Evolutionary conservation across 192 early-diverging fungal species (phyloP), one percentile per base, ranked within the genome.

Genomic region (Backusella westeae): DNA sequence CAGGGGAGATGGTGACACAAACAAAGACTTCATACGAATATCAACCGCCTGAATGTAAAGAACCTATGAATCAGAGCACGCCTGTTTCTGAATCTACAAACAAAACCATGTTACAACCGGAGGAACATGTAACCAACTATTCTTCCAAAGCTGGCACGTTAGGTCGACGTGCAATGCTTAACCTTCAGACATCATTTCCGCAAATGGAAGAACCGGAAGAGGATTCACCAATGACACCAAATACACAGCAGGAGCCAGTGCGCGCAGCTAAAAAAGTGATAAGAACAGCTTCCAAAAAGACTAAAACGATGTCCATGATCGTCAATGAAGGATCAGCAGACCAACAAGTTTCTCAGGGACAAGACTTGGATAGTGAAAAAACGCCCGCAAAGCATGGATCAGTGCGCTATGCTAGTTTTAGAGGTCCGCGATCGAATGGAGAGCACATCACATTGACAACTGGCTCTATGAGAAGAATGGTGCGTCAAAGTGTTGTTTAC

Each of bases 401-500:
- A 17, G 23, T 71, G 39, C 39, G 70, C 17, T 71, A 44, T 19
- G 32, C 26, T 19, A 71, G 70, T 15, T 39, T 41, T 38, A 35
- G 68, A 39, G 42, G 42, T 39, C 70, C 70, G 23, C 35, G 70
- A 8, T 32, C 39, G 5, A 71, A 39, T 15, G 39, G 39, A 32
- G 70, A 71, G 26, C 70, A 34, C 67, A 56, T 72, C 5, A 49
- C 76, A n/a, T 66, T 77, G 3, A 67, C 71, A 23, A 53, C 76
- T 2, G 76, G 76, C 2, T 77, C 76, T 21, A 69, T 71, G 29
- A 42, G 69, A 39, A 32, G 76, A 8, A 32, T 77, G 21, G 71
- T 77, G n/a, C 46, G 76, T 17, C 70, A 77, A n/a, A 77, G 76
- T 46, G 63, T 72, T 6, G 69, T 72, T 34, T 71, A 41, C 6